Conservation (phyloP, 805 yeast species). For the Clavispora santaluciae region DNA sequence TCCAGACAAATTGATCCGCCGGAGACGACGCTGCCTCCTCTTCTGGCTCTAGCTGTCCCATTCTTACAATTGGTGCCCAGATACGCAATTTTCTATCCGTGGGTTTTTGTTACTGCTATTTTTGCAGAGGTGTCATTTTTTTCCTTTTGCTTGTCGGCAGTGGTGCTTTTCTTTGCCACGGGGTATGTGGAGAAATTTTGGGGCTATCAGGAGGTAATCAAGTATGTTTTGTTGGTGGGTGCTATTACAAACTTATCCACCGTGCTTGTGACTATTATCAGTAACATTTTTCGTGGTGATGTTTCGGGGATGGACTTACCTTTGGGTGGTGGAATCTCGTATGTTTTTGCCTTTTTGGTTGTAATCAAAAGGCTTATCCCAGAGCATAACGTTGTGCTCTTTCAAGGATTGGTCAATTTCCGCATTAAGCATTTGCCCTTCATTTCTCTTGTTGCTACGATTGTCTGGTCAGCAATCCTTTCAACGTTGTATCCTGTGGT, state of each 20-base stretch:
- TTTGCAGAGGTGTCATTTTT: slow-evolving; percentile 54
- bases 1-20: slow-evolving; percentile 4
- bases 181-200: slow-evolving; percentile 49
- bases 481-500: slow-evolving; percentile 45
- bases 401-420: slow-evolving; percentile 40
- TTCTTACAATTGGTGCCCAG: slow-evolving; percentile 61
- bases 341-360: slow-evolving; percentile 50
- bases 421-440: slow-evolving; percentile 66
- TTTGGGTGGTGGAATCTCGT: slow-evolving; percentile 48
- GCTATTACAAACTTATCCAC: slow-evolving; percentile 51
- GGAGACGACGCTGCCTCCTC: background rate
- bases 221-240: slow-evolving; percentile 51
- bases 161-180: slow-evolving; percentile 35
- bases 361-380: slow-evolving; percentile 57
- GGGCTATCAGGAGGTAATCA: slow-evolving; percentile 46
- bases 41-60: slow-evolving; percentile 46
- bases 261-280: slow-evolving; percentile 38
- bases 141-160: slow-evolving; percentile 37
- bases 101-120: slow-evolving; percentile 61
- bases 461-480: slow-evolving; percentile 29
- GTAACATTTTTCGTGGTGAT: slow-evolving; percentile 32
- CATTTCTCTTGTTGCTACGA: slow-evolving; percentile 27
- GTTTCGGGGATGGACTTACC: slow-evolving; percentile 39
- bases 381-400: slow-evolving; percentile 48
- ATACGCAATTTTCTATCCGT: slow-evolving; percentile 50